Evolutionary conservation across 108 stramenopile genomes (phyloP).

Genomic region (Discostella pseudostelligera): DNA sequence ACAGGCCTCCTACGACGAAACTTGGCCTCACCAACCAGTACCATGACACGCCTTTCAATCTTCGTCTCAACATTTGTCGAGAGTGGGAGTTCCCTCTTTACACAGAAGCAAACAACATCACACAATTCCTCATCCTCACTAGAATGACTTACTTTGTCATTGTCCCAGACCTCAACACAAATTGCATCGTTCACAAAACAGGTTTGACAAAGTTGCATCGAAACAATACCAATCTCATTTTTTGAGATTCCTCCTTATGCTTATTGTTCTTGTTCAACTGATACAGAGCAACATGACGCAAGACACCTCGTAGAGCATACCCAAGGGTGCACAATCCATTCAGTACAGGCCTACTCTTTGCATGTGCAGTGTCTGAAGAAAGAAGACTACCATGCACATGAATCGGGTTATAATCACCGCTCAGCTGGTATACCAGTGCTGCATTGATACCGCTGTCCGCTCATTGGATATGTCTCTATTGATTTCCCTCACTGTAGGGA

Average conservation of each 20-base stretch:
- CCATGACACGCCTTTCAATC: too few relatives aligned
- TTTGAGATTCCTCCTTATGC: background rate
- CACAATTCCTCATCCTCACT: too few relatives aligned
- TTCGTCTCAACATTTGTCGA: too few relatives aligned
- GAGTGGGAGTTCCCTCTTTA: too few relatives aligned
- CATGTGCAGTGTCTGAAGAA: conserved; percentile 18
- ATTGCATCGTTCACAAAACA: conserved; percentile 63
- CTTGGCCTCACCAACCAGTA: too few relatives aligned
- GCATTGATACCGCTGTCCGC: conserved; percentile 41
- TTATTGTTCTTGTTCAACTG: background rate
- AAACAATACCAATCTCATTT: conserved; percentile 23
- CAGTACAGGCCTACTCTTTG: conserved; percentile 63
- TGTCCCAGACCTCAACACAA: conserved; percentile 49
- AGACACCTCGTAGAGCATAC: conserved; percentile 62
- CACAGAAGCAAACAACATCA: too few relatives aligned
- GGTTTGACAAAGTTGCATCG: conserved; percentile 60
- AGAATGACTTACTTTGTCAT: background rate
- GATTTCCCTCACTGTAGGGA: conserved; percentile 21
- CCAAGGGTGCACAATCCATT: conserved; percentile 89
- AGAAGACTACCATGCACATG: conserved; percentile 58
- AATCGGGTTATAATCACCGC: conserved; percentile 91
- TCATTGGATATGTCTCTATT: background rate
- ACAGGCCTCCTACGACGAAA: too few relatives aligned
- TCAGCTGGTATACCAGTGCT: conserved; percentile 84
- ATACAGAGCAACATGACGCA: conserved; percentile 16